Percentiles rank a stretch among this genome's conserved stretches.
phyloP scores from a whole-genome alignment of 176 grass and related monocot species.

The Zea mays region DNA sequence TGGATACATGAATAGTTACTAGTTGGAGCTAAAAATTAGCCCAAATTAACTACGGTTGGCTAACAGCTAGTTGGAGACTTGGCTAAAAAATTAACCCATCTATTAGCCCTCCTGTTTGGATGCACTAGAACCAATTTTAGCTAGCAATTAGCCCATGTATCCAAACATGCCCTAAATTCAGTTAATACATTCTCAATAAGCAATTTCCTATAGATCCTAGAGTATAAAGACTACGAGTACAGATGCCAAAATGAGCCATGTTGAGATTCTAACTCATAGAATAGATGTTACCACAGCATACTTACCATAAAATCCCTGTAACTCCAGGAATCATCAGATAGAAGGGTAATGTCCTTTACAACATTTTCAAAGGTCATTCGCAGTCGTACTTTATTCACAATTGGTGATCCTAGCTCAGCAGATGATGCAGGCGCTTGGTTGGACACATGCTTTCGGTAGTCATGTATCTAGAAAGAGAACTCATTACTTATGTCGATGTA shows the following conservation, averaged over 20 bases:
- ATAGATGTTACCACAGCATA: constrained; percentile 22
- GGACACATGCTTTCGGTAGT: constrained; percentile 61
- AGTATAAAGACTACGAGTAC: constrained; percentile 1
- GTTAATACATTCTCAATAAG: constrained; percentile 1
- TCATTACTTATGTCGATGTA: constrained; percentile 12
- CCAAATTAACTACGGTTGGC: no score
- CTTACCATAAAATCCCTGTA: constrained; percentile 96
- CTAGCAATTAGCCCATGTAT: no score
- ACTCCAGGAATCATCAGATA: constrained; percentile 98
- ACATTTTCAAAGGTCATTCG: constrained; percentile 98
- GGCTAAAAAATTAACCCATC: no score
- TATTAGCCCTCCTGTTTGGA: no score
- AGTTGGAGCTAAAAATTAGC: no score
- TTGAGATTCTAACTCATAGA: constrained; percentile 8
- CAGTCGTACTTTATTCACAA: constrained; percentile 75
- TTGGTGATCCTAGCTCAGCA: constrained; percentile 55
- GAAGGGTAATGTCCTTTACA: constrained; percentile 74
- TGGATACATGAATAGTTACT: no score
- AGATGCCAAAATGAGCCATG: constrained; percentile 31
- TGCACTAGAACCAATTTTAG: no score
- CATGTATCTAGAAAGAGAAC: constrained; percentile 60
- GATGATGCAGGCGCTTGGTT: constrained; percentile 55
- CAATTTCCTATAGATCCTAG: constrained; percentile 1
- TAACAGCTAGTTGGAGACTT: no score
- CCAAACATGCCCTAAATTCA: not conserved